Evolutionary conservation across 2,329 filamentous ascomycete genomes (phyloP).

Genomic region (Aspergillus ibericus): DNA sequence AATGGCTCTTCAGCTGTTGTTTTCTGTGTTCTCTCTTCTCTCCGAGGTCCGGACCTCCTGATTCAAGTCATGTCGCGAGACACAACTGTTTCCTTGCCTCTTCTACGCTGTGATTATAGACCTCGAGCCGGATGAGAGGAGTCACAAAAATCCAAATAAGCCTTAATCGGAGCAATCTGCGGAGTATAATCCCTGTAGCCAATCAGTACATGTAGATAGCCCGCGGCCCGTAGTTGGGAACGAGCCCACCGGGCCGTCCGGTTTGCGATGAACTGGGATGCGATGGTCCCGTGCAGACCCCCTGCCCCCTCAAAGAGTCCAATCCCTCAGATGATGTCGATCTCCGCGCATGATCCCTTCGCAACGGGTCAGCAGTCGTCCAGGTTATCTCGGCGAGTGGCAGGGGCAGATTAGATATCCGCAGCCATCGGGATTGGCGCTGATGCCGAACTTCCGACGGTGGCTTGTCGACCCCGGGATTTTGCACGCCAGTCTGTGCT

Average conservation of each 20-base stretch:
- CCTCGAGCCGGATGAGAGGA: constrained; percentile 12
- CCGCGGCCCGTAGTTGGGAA: not conserved
- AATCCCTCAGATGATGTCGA: not conserved
- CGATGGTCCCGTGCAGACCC: not conserved
- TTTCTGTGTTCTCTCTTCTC: constrained; percentile 21
- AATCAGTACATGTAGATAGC: not conserved
- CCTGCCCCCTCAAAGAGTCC: not conserved
- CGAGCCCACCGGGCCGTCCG: not conserved
- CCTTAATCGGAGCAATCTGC: not conserved
- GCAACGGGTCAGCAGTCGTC: not conserved
- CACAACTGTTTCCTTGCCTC: not conserved
- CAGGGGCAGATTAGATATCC: not conserved
- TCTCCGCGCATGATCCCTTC: not conserved
- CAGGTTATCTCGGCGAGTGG: not conserved
- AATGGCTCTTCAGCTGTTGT: constrained; percentile 15
- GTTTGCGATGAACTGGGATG: no score
- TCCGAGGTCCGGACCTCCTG: not conserved
- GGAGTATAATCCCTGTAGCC: not conserved
- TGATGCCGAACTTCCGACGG: constrained; percentile 1
- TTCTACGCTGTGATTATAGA: constrained; percentile 1
- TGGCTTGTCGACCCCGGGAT: not conserved
- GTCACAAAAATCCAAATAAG: not conserved
- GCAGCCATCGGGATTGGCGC: constrained; percentile 4
- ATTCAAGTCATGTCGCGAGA: not conserved
- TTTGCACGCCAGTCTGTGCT: not conserved